Conservation (phyloP, 2,329 filamentous ascomycete species). For the Neocucurbitaria cava region DNA sequence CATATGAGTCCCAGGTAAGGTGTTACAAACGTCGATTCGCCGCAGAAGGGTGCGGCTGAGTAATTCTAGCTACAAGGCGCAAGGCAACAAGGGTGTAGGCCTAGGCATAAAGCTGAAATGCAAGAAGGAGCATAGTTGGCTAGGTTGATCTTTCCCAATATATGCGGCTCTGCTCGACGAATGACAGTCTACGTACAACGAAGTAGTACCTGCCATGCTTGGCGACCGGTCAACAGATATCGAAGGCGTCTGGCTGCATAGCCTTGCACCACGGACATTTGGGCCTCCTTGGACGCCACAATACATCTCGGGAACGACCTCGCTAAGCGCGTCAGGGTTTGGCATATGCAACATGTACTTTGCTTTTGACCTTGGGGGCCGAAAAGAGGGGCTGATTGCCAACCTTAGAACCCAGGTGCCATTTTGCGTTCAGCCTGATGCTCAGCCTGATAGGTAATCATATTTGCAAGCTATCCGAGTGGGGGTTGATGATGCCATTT, state of each 20-base stretch:
- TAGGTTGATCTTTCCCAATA: neutral
- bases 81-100: neutral
- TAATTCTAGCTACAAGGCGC: neutral
- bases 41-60: neutral
- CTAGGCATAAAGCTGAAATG: neutral
- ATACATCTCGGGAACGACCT: neutral
- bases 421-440: neutral
- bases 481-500: neutral
- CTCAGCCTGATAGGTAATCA: neutral
- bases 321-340: neutral
- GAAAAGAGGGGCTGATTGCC: neutral
- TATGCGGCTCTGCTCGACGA: neutral
- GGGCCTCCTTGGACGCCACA: neutral
- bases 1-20: neutral
- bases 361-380: neutral
- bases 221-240: neutral
- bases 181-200: neutral
- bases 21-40: neutral
- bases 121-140: neutral
- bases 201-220: too few species aligned
- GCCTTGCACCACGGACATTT: neutral
- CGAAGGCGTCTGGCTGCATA: neutral
- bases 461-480: neutral
- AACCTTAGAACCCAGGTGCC: neutral
- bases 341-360: neutral